These are phyloP conservation scores for Verticillium longisporum DNA, from an alignment of 2,329 filamentous ascomycete species.

Conservation along the genomic window DNA sequence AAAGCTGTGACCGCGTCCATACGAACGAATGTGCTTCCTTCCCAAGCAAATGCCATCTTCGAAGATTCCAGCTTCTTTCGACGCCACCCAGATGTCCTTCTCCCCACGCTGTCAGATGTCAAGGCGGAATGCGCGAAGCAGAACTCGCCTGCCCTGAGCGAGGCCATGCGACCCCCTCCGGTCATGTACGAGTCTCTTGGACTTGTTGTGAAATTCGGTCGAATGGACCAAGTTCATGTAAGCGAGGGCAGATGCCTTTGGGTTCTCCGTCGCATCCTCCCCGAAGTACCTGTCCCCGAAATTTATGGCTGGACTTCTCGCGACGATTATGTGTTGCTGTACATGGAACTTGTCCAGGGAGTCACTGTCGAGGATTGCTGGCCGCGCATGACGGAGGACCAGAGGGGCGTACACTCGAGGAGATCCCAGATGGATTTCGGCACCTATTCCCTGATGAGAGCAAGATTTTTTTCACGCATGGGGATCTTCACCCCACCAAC, in stretches of 20 bases:
- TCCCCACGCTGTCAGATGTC: too few species aligned
- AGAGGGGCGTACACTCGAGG: not conserved
- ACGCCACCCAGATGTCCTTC: too few species aligned
- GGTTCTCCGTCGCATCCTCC: slow-evolving; percentile 2
- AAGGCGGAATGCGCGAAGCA: too few species aligned
- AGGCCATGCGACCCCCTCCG: too few species aligned
- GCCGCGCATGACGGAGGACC: not conserved
- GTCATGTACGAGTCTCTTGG: not conserved
- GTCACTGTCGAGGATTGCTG: slow-evolving; percentile 4
- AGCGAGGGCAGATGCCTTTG: slow-evolving; percentile 7
- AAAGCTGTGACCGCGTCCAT: too few species aligned
- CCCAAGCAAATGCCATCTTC: too few species aligned
- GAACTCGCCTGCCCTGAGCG: too few species aligned
- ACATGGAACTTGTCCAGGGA: slow-evolving; percentile 5
- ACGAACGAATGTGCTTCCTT: too few species aligned
- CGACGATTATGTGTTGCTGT: slow-evolving; percentile 2
- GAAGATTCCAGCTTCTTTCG: too few species aligned
- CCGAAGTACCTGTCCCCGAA: slow-evolving; percentile 9
- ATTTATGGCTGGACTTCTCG: slow-evolving; percentile 8
- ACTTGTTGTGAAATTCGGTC: slow-evolving; percentile 9
- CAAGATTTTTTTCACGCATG: not conserved
- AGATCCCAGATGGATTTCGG: not conserved
- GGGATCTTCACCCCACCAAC: not conserved
- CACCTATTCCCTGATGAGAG: not conserved
- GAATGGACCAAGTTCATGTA: not conserved